Base-by-base conservation (phyloP, 129 eudicot genomes). In the Erigeron canadensis region DNA sequence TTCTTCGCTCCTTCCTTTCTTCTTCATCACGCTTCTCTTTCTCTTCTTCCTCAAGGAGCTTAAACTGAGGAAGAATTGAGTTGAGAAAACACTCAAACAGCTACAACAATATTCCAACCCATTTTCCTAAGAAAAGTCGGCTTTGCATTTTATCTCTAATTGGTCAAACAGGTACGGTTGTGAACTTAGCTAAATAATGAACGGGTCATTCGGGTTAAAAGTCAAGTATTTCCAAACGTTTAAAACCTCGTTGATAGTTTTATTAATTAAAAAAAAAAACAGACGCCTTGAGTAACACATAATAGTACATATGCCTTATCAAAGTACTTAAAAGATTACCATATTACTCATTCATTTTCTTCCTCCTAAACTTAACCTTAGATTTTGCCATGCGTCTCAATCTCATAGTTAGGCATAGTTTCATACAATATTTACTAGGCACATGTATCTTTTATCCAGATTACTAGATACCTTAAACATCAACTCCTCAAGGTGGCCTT, bases 21-120 rank as follows among this genome's bases (percentile, higher is more conserved):
- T 94, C 99, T 54, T 94, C 99, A 75, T 89, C 93, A 4, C 91
- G 93, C 67, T 89, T 94, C 79, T 94, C 99, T 59, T 86, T 94
- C 79, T 94, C 97, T 81, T 94, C 99, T 83, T 94, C 99, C 79
- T 94, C 97, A 44, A 94, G 97, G 64, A 94, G 97, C 75, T 94
- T 94, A 80, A 64, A 82, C 99, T 94, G 78, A 34, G 21, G 75
- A 62, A 38, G 40, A 46, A 75, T 9, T 40, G 65, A 75, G 76
- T 75, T 74, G 34, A 72, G 48, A 72, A 60, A 70, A 18, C 37
- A 64, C 15, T 67, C 6, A 48, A 12, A 42, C n/a, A 10, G 63
- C 39, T 21, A 63, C 12, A 44, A 40, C 12, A 38, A 15, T 10
- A 22, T 22, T 58, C 22, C 7, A 38, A 23, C 39, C 62, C 7